Evolutionary conservation across 805 yeast species (phyloP), one percentile per base, ranked within the genome.

Genomic region (Ogataea nakhonphanomensis): DNA sequence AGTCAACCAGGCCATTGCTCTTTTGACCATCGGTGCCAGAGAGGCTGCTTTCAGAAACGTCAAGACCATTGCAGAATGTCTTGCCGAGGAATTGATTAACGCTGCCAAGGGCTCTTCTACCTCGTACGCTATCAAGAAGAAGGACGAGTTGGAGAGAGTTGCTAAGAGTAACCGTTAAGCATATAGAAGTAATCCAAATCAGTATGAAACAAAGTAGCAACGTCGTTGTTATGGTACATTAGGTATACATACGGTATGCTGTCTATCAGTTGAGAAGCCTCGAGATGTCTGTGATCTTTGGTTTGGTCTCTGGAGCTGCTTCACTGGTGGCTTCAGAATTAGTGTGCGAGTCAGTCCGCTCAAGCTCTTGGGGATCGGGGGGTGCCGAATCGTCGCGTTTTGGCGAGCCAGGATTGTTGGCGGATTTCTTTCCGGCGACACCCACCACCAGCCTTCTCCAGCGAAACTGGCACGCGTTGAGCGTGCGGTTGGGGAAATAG

Each of bases 81-180:
- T 93, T 72, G 98, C 99, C 70, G 99, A 93, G 81, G 99, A 93
- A 83, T 86, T 93, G 74, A 95, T 93, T 75, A 93, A 93, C 82
- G 99, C 99, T 67, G 99, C 95, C 69, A 93, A 93, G 84, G 98
- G 98, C 77, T 93, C 99, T 66, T 90, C 99, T 61, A 95, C 97
- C 74, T 93, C 99, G 69, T 95, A 90, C 74, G 99, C 99, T 66
- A 95, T 93, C 81, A 93, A 93, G 95, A 93, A 93, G 99, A 93
- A 93, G 95, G 99, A 93, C 76, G 99, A 93, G 84, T 86, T 93
- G 74, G 99, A 93, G 84, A 95, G 99, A 86, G 99, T 93, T 76
- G 99, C 99, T 73, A 93, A 93, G 80, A 91, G 99, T 73, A 93
- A 93, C 96, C 99, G 99, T 89, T 93, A 93, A 84, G 44, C 39